These are phyloP conservation scores for Penicillium sp. DNA, from an alignment of 2,329 filamentous ascomycete species.

Conservation along the genomic window DNA sequence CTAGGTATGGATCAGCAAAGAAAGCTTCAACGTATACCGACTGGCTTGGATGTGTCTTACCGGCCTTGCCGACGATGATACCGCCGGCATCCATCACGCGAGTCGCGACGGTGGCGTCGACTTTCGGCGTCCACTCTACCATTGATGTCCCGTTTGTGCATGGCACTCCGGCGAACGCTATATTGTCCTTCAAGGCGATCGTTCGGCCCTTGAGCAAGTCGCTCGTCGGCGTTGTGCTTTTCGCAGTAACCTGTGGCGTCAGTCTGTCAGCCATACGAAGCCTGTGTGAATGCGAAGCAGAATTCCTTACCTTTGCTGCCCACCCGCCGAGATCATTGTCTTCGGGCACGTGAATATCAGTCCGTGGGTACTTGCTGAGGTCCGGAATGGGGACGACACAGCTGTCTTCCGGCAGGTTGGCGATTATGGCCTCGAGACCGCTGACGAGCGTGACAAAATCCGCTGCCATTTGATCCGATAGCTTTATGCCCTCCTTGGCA, in stretches of 20 bases:
- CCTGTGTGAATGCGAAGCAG: neutral
- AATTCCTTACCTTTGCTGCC: conserved; percentile 1
- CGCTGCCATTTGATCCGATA: conserved; percentile 5
- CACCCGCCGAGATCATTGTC: conserved; percentile 7
- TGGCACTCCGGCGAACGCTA: neutral
- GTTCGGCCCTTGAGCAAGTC: neutral
- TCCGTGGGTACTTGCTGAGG: conserved; percentile 7
- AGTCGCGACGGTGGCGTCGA: neutral
- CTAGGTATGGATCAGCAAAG: conserved; percentile 5
- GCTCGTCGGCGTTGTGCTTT: conserved; percentile 1
- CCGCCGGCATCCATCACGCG: neutral
- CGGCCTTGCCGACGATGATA: neutral
- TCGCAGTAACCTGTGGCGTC: conserved; percentile 3
- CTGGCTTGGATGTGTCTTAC: neutral
- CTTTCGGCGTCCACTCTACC: neutral
- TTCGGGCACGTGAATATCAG: conserved; percentile 3
- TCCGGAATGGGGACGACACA: conserved; percentile 2
- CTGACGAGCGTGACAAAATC: conserved; percentile 7
- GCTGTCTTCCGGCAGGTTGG: neutral
- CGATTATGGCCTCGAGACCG: conserved; percentile 3
- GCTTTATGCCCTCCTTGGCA: conserved; percentile 1
- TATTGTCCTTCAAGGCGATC: neutral
- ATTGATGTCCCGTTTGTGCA: neutral
- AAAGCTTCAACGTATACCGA: neutral
- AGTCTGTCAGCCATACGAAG: neutral